Base-by-base conservation (phyloP, 805 yeast genomes). In the Millerago galiae region DNA sequence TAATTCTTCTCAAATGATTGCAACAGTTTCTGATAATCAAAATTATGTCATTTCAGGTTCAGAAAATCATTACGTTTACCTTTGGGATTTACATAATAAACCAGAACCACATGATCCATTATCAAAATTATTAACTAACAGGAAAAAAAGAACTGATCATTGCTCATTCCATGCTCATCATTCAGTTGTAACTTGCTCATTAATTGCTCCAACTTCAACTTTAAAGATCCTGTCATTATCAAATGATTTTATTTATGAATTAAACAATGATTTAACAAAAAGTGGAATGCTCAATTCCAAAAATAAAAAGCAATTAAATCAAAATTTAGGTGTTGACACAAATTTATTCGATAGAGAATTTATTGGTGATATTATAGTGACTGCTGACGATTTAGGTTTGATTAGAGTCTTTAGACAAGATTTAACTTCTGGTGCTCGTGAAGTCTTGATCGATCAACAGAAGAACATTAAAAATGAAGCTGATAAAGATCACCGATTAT, bases 1-100 rank as follows among this genome's bases (percentile, higher is more conserved):
- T 59, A 74, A 72, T 41, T 75, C 80, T 36, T 77, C 91, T 5
- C 88, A 86, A 34, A 83, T 85, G 39, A 69, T 70, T 11, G 96
- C 96, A 0, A 62, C 75, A 0, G 55, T 75, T 2, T 75, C 81
- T 18, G 86, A 77, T 40, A 79, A 79, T 51, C 63, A 68, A 40
- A 55, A 63, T 11, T 76, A 75, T 54, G 72, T 89, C 6, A 71
- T 89, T 8, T 71, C 84, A 8, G 95, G 95, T 0, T 83, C 95
- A 11, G 96, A 90, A 58, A 93, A 90, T 62, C 87, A 85, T 51
- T 79, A 89, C 79, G 76, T 85, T 12, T 90, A 89, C 55, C 65
- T 86, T 11, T 91, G 98, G 98, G 72, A 74, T 42, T 60, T 72
- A 9, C 48, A 35, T 35, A 56, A 56, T 5, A 25, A 37, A 12